Evolutionary conservation across 2,329 filamentous ascomycete species (phyloP).

Genomic region (Neonectria neomacrospora): DNA sequence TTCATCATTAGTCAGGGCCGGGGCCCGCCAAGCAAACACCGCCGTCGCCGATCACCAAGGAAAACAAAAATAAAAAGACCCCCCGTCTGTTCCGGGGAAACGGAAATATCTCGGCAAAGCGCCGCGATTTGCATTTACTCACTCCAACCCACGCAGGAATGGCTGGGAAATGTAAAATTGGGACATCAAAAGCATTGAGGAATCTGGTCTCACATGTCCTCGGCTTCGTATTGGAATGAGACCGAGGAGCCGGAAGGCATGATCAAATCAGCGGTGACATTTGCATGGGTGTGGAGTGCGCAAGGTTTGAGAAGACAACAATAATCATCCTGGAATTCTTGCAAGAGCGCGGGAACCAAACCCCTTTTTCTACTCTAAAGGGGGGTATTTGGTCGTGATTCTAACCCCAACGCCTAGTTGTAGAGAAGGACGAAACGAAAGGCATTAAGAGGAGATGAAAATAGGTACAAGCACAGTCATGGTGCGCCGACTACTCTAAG

Average conservation of each 20-base stretch:
- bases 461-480: slow-evolving; percentile 49
- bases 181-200: neutral
- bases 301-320: neutral
- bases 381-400: slow-evolving; percentile 13
- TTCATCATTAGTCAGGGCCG: neutral
- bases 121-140: neutral
- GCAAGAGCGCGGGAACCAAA: slow-evolving; percentile 27
- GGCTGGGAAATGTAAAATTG: neutral
- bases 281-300: neutral
- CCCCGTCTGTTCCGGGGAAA: slow-evolving; percentile 31
- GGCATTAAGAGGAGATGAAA: slow-evolving; percentile 50
- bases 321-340: slow-evolving; percentile 14
- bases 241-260: neutral
- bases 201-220: slow-evolving; percentile 7
- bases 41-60: neutral
- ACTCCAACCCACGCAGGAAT: slow-evolving; percentile 20
- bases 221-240: slow-evolving; percentile 2
- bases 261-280: neutral
- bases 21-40: neutral
- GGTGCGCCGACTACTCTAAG: slow-evolving; percentile 47
- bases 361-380: slow-evolving; percentile 28
- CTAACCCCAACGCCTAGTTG: slow-evolving; percentile 38
- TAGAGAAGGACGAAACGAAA: slow-evolving; percentile 32
- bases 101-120: slow-evolving; percentile 43
- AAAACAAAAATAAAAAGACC: neutral